Base-by-base conservation (phyloP, 768 basidiomycete species). In the Psilocybe tampanensis region DNA sequence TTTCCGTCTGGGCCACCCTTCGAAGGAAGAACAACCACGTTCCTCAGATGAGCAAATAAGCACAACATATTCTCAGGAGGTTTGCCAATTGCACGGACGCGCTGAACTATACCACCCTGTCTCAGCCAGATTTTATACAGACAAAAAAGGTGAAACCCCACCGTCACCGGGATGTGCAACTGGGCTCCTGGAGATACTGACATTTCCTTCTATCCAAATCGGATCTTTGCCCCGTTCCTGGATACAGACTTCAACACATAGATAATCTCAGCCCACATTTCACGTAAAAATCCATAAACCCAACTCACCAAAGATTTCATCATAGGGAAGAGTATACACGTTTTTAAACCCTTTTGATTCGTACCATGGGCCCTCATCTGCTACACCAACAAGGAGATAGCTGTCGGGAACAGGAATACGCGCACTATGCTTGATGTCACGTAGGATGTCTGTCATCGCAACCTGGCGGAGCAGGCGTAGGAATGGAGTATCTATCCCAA, bases 351-450 rank as follows among this genome's bases (percentile, higher is more conserved):
- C 86, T n/a, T 68, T 72, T 8, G 67, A 59, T 42, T 66, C 67
- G 59, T 90, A 90, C 0, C 86, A 83, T 0, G 86, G 84, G 0
- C 90, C 90, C 70, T 94, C 90, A 63, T 95, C 93, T 2, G 90
- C 88, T 8, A 94, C 81, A 1, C 94, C 93, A 11, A 93, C 89
- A 1, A 95, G 77, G 23, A 86, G 76, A 56, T 84, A 84, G 58
- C 86, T 86, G 0, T 84, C 72, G 0, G 86, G 86, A 9, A 95
- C 80, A 3, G 79, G 83, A 23, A 95, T 89, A 8, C 90, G 78
- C 0, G 92, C 92, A 36, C 78, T 74, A 61, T 90, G 84, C 63
- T 94, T 94, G 64, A 94, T 83, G 41, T 84, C 84, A 5, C 90
- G 80, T 39, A 94, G 71, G 11, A 89, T 81, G 58, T 85, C 82